A percentile compares a stretch with the other conserved stretches of the same genome.
These are phyloP conservation scores for Blastocystis sp. DNA, from an alignment of 352 stramenopile genomes.

Conservation along the genomic window DNA sequence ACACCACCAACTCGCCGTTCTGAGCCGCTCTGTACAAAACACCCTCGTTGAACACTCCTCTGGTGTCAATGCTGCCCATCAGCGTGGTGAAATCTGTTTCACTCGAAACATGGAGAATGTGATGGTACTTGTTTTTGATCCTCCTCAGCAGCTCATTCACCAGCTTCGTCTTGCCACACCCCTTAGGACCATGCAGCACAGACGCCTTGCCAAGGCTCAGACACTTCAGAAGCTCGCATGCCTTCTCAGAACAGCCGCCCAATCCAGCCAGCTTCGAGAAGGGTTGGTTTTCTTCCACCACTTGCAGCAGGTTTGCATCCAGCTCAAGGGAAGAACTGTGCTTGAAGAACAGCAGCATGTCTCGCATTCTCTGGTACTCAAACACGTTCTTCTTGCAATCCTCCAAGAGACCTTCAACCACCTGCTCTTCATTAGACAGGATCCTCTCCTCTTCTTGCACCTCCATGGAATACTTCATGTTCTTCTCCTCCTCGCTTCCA, in stretches of 20 bases:
- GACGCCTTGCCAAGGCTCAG: conserved; percentile 1
- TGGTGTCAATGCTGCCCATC: neutral
- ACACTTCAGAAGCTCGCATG: conserved; percentile 29
- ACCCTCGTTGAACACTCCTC: neutral
- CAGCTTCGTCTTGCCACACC: conserved; percentile 13
- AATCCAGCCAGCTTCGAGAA: too few species aligned
- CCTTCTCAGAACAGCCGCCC: too few species aligned
- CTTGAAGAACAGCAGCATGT: too few species aligned
- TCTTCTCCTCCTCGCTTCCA: too few species aligned
- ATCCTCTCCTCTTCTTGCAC: too few species aligned
- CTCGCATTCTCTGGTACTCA: too few species aligned
- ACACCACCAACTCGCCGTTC: conserved; percentile 50
- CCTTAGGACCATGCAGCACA: conserved; percentile 15
- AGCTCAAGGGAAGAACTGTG: neutral
- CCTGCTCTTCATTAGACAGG: too few species aligned
- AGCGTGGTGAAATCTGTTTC: conserved; percentile 22
- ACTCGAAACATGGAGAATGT: conserved; percentile 35
- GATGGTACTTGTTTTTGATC: neutral
- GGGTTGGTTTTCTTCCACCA: neutral
- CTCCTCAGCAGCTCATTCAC: neutral
- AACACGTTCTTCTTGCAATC: too few species aligned
- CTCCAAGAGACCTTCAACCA: too few species aligned
- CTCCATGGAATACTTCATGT: too few species aligned
- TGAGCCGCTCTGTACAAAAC: conserved; percentile 24
- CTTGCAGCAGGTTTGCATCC: neutral